Evolutionary conservation across 352 stramenopile species (phyloP), one percentile per base, ranked within the genome.

Genomic region (Thalassiosira livingstoniorum): DNA sequence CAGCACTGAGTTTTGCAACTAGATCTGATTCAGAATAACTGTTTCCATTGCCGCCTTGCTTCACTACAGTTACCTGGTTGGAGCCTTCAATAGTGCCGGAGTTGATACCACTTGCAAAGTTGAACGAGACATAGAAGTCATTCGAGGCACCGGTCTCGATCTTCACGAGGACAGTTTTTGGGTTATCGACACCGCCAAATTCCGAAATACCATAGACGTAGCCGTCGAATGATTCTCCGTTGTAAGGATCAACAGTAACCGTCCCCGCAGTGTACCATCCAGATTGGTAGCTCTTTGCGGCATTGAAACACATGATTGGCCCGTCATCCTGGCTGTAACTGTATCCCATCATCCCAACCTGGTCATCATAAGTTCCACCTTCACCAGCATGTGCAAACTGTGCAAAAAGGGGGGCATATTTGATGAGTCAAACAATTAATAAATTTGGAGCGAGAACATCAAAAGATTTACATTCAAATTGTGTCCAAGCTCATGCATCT

Each of bases 401-500:
- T 35, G 63, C 15, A n/a, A 67, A 63, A 35, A 21, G 10, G 34
- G 54, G n/a, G 27, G 42, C 10, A 21, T 51, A 18, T 18, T 18
- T 51, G 21, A 51, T 18, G 10, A 51, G 21, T 18, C 21, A 63
- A n/a, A 3, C 34, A 31, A 15, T 35, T 11, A 7, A 63, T 63
- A 3, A 32, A 37, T 63, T 63, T 37, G 21, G 27, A 35, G 3
- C 21, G 27, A 37, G 4, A 37, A n/a, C n/a, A n/a, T n/a, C 25
- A 63, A 25, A 23, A 47, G 7, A 42, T 11, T 31, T 29, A 7
- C 11, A 60, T 29, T 60, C 11, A 27, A 47, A 4, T 79, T 73
- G n/a, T 75, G 53, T 29, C 78, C 73, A 39, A 85, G 34, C 51
- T 85, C 78, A 63, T 85, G 78, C 27, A 85, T 66, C 35, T 82